Evolutionary conservation across 106 monocot species (phyloP), one percentile per base, ranked within the genome.

Genomic region (Narthecium ossifragum): DNA sequence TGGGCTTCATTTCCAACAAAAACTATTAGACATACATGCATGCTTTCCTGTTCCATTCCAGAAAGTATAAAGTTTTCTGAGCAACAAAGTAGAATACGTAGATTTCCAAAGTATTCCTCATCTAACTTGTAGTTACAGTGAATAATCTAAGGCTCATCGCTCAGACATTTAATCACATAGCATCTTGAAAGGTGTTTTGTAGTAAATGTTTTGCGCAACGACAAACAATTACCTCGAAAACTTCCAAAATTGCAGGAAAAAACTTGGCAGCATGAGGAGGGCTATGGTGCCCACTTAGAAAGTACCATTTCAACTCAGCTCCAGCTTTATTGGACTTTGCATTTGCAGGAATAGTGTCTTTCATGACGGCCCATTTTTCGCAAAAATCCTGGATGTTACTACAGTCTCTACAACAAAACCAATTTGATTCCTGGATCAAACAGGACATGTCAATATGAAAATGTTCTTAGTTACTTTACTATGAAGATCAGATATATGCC

Each of bases 341-440:
- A 21, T 26, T 61, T 23, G 55, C 46, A 62, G 20, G 32, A 29
- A 10, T 20, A 15, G 51, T 74, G 31, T 18, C 70, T 18, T 66
- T 67, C 8, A 77, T 36, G 18, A 63, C 41, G 30, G 51, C 65
- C 1, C 64, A 18, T 0, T 60, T 49, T 64, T 45, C 36, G 39
- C 85, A 61, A 56, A 55, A 32, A 33, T 20, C 27, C 61, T 60
- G 27, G 38, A 86, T 37, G 33, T 32, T 34, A 32, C 21, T 28
- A 53, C 90, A 91, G 28, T 76, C 53, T 26, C n/a, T 23, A 37
- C 61, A 62, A 69, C 90, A 91, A 70, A 83, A 82, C 90, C 85
- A 91, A 6, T 56, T 62, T 4, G 18, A 11, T 4, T 43, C 43
- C 43, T 43, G 43, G 17, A 43, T 43, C 17, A 43, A 43, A 18